A percentile compares a stretch with the other conserved stretches of the same genome.
phyloP scores from a whole-genome alignment of 2,329 filamentous ascomycete genomes.

The Metarhizium album region DNA sequence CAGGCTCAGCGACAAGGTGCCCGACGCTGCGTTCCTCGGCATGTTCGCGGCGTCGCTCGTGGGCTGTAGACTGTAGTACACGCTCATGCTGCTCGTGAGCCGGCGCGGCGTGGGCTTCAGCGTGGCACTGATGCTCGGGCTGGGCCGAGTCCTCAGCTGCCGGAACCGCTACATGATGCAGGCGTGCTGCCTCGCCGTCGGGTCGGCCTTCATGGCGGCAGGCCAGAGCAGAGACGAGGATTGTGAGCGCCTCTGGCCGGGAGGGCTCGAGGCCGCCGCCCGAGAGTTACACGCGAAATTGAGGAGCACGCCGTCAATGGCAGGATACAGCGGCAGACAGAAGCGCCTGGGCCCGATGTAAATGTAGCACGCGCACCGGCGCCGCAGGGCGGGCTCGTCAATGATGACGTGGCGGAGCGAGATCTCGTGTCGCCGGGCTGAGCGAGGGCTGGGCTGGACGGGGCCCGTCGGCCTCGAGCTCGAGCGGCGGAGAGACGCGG shows the following conservation, averaged over 20 bases:
- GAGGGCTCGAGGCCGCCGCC: conserved; percentile 38
- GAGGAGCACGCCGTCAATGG: too few species aligned
- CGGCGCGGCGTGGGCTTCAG: conserved; percentile 40
- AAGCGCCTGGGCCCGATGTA: conserved; percentile 17
- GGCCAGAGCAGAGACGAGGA: conserved; percentile 40
- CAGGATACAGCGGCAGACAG: conserved; percentile 28
- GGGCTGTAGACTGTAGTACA: too few species aligned
- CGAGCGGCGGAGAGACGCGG: too few species aligned
- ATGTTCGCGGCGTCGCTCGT: conserved; percentile 37
- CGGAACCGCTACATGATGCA: conserved; percentile 41
- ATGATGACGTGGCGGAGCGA: conserved; percentile 54
- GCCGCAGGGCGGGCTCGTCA: too few species aligned
- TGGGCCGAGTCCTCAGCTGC: conserved; percentile 44
- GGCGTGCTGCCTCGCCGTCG: conserved; percentile 52
- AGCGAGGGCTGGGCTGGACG: conserved; percentile 53
- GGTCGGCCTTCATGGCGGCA: conserved; percentile 53
- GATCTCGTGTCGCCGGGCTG: conserved; percentile 56
- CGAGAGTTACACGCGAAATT: conserved; percentile 36
- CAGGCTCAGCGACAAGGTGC: conserved; percentile 20
- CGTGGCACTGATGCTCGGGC: conserved; percentile 41
- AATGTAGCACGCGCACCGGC: too few species aligned
- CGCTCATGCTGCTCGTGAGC: conserved; percentile 29
- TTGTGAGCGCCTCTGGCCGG: conserved; percentile 36
- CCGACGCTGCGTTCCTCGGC: conserved; percentile 34
- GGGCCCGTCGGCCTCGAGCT: conserved; percentile 48